Evolutionary conservation across 1,284 basidiomycete genomes (phyloP), one percentile per base, ranked within the genome.

Genomic region (Fomitopsis palustris): DNA sequence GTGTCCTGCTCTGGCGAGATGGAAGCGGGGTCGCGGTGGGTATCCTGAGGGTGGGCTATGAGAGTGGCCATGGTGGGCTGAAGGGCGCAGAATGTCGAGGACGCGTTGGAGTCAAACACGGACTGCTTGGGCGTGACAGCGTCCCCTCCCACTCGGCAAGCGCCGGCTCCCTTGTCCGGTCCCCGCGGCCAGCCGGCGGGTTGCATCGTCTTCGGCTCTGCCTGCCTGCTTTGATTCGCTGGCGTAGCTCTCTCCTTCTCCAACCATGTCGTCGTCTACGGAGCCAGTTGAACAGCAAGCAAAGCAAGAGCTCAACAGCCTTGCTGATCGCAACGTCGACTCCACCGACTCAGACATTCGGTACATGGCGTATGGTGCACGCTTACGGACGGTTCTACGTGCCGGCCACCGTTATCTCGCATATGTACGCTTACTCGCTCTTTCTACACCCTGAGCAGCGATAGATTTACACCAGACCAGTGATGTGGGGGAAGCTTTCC

Each of bases 401-500:
- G 90, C 91, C 17, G 78, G 84, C n/a, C 79, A 85, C 19, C 81
- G 92, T 52, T 94, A 95, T 70, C 78, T 93, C 59, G 91, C 90
- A 61, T 93, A 93, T 80, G 90, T 92, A 77, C 62, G 84, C 77
- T n/a, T 23, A 43, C 23, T 19, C 25, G 16, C 3, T 29, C 17
- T 57, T 61, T 39, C 45, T 43, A 55, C 37, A n/a, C 23, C 59
- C 51, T 60, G 62, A 43, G 39, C 56, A 67, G 65, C 59, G 65
- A 62, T 66, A 65, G 66, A 65, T 68, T 65, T 54, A 68, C 67
- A 70, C 65, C 75, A 88, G 83, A 93, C 92, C 23, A 92, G 90
- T 75, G 95, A 97, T 70, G 78, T 97, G 35, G 95, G 95, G 59
- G 95, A 97, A 75, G 92, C 94, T 0, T 95, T 97, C 75, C 82